These are phyloP conservation scores for Stephania cephalantha DNA, from an alignment of 164 flowering plant genomes.

Conservation along the genomic window DNA sequence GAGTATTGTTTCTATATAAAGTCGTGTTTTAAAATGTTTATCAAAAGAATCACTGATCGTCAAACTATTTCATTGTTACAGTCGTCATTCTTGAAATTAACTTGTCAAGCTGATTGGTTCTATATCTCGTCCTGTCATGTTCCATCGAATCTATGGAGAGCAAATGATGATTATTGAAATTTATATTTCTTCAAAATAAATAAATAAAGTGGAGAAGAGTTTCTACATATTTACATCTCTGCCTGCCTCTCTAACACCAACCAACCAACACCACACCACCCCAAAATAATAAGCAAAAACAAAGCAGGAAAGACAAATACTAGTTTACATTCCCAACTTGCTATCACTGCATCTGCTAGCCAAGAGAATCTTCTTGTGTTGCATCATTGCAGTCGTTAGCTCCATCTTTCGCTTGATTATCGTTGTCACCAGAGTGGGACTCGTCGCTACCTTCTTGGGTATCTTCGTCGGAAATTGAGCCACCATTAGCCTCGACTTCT, in stretches of 20 bases:
- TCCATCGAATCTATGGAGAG: too few species aligned
- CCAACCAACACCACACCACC: background rate
- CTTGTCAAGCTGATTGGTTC: too few species aligned
- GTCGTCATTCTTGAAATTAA: too few species aligned
- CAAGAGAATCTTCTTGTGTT: conserved; percentile 47
- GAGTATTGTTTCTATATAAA: too few species aligned
- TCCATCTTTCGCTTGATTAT: conserved; percentile 7
- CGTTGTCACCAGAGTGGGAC: conserved; percentile 14
- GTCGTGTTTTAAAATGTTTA: too few species aligned
- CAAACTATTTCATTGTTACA: too few species aligned
- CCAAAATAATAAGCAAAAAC: background rate
- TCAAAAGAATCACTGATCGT: too few species aligned
- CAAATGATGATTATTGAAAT: too few species aligned
- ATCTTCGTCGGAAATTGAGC: conserved; percentile 42
- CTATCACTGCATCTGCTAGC: conserved; percentile 17
- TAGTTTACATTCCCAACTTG: background rate
- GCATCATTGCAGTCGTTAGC: conserved; percentile 46
- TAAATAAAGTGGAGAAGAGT: too few species aligned
- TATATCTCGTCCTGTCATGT: too few species aligned
- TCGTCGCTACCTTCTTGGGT: conserved; percentile 29
- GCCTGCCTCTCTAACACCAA: background rate
- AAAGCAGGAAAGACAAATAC: background rate
- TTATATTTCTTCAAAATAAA: too few species aligned
- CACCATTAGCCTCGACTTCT: conserved; percentile 17
- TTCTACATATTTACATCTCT: background rate